These are phyloP conservation scores for Tilletia indica DNA, from an alignment of 1,284 basidiomycete species.

Conservation along the genomic window DNA sequence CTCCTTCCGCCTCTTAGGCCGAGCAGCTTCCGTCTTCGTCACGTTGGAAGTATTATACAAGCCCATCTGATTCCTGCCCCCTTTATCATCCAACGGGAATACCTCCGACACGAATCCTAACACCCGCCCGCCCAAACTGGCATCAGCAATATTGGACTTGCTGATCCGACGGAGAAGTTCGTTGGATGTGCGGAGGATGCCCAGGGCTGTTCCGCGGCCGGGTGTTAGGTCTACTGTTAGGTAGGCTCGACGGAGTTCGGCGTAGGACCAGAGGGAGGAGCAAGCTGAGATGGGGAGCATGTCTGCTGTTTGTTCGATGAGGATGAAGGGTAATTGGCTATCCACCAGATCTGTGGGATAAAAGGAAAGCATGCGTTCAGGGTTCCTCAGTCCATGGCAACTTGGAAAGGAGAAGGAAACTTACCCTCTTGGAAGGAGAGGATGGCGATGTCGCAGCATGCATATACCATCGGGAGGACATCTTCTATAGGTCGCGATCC, in stretches of 20 bases:
- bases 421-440: not conserved
- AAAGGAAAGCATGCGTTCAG: not conserved
- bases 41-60: conserved; percentile 69
- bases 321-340: not conserved
- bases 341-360: not conserved
- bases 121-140: conserved; percentile 82
- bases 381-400: not conserved
- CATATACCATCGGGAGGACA: not conserved
- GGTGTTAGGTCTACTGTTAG: conserved; percentile 64
- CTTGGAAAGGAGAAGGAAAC: not conserved
- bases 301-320: conserved; percentile 13
- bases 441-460: conserved; percentile 1
- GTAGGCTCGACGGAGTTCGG: not conserved
- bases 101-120: conserved; percentile 78
- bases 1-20: not conserved
- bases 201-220: conserved; percentile 78
- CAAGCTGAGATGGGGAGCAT: conserved; percentile 3
- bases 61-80: conserved; percentile 83
- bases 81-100: conserved; percentile 81
- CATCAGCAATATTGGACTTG: conserved; percentile 72
- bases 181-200: conserved; percentile 78
- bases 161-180: conserved; percentile 79
- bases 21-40: conserved; percentile 36
- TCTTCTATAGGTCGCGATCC: not conserved
- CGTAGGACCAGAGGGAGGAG: not conserved